Evolutionary conservation across 257 asterid species (phyloP).

Genomic region (Verbena officinalis): DNA sequence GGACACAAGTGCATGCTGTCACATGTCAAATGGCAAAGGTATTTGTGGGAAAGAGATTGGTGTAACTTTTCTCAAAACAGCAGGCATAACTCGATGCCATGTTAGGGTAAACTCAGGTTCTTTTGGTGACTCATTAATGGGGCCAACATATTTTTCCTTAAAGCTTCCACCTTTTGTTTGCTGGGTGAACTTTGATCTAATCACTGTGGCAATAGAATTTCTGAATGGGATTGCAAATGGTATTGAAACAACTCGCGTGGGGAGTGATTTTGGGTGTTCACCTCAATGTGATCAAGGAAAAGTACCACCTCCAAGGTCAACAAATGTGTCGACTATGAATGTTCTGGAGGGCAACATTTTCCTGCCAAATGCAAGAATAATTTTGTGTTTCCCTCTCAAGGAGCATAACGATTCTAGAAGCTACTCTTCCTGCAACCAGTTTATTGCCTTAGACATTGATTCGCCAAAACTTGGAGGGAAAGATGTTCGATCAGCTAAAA

Average conservation of each 20-base stretch:
- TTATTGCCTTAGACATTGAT: conserved; percentile 71
- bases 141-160: conserved; percentile 67
- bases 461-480: conserved; percentile 47
- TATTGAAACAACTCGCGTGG: conserved; percentile 38
- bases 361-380: conserved; percentile 76
- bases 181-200: conserved; percentile 71
- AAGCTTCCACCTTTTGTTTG: conserved; percentile 73
- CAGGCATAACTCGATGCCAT: conserved; percentile 59
- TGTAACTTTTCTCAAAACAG: conserved; percentile 73
- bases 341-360: conserved; percentile 56
- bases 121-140: conserved; percentile 52
- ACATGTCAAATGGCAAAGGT: conserved; percentile 37
- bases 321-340: conserved; percentile 39
- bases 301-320: conserved; percentile 32
- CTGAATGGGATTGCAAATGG: conserved; percentile 51
- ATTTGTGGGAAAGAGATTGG: conserved; percentile 45
- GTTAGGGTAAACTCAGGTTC: conserved; percentile 51
- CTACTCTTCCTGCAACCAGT: conserved; percentile 65
- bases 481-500: conserved; percentile 43
- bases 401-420: conserved; percentile 44
- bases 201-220: conserved; percentile 44
- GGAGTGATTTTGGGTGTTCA: conserved; percentile 30
- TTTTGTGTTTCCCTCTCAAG: conserved; percentile 65
- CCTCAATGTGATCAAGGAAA: conserved; percentile 42
- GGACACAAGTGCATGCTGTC: conserved; percentile 42